These are phyloP conservation scores for Elsinoe perseae DNA, from an alignment of 2,329 filamentous ascomycete genomes.

Conservation along the genomic window DNA sequence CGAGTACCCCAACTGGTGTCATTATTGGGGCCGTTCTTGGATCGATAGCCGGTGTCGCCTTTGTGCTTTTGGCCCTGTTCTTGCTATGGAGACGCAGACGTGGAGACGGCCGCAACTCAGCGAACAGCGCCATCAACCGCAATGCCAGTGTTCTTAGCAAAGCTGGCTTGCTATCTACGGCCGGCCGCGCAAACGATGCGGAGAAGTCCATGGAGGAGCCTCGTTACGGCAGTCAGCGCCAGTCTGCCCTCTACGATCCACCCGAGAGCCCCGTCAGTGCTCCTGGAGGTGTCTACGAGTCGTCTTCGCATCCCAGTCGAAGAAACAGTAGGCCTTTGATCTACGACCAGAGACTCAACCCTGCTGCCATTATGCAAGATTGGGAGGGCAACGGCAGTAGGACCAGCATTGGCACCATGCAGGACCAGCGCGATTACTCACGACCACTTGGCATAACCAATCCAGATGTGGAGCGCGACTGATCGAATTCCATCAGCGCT, in stretches of 20 bases:
- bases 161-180: slow-evolving; percentile 36
- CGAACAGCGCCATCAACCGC: slow-evolving; percentile 22
- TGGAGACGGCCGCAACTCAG: slow-evolving; percentile 11
- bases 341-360: slow-evolving; percentile 44
- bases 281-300: slow-evolving; percentile 20
- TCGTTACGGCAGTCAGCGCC: slow-evolving; percentile 26
- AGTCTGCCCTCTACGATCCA: slow-evolving; percentile 27
- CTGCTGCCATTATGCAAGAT: slow-evolving; percentile 39
- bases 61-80: slow-evolving; percentile 32
- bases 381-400: slow-evolving; percentile 39
- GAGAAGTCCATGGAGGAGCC: slow-evolving; percentile 23
- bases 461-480: slow-evolving; percentile 23
- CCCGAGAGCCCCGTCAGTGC: slow-evolving; percentile 24
- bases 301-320: slow-evolving; percentile 12
- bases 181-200: slow-evolving; percentile 21
- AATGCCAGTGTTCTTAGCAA: slow-evolving; percentile 44
- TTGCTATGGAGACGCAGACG: slow-evolving; percentile 34
- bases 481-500: too few relatives aligned
- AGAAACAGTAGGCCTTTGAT: slow-evolving; percentile 39
- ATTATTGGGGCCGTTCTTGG: slow-evolving; percentile 43
- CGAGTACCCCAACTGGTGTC: slow-evolving; percentile 33
- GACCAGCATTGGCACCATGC: slow-evolving; percentile 40
- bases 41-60: slow-evolving; percentile 32
- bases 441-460: slow-evolving; percentile 39
- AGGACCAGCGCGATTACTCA: slow-evolving; percentile 42